Evolutionary conservation across 2,329 filamentous ascomycete species (phyloP).

Genomic region (Sporothrix sp.): DNA sequence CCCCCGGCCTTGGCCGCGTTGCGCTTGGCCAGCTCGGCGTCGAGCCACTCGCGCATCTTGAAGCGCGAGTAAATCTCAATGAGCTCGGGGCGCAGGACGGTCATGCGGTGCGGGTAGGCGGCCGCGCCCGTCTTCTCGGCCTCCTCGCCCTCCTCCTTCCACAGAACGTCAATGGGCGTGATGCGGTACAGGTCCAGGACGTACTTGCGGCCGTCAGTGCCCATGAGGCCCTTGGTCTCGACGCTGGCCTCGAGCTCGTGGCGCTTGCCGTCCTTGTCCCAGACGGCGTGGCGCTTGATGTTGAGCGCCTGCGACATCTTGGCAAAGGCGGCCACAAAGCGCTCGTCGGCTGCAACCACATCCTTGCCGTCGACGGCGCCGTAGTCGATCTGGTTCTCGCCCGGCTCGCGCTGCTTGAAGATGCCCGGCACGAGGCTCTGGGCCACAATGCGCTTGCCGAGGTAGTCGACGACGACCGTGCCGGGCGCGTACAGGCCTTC

Average conservation of each 20-base stretch:
- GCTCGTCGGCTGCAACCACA: constrained; percentile 79
- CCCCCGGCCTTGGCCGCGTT: constrained; percentile 30
- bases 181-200: constrained; percentile 94
- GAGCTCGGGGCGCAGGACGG: constrained; percentile 80
- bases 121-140: constrained; percentile 30
- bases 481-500: constrained; percentile 89
- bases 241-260: constrained; percentile 92
- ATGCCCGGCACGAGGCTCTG: constrained; percentile 98
- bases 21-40: constrained; percentile 61
- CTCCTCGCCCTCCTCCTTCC: constrained; percentile 66
- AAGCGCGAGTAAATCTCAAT: constrained; percentile 75
- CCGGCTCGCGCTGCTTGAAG: constrained; percentile 95
- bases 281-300: constrained; percentile 91
- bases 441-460: constrained; percentile 92
- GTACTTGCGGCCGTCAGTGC: constrained; percentile 93
- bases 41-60: constrained; percentile 84
- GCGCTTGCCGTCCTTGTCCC: constrained; percentile 89
- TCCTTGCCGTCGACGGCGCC: constrained; percentile 97
- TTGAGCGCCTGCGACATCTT: constrained; percentile 84
- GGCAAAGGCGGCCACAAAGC: constrained; percentile 74
- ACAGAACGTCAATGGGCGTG: constrained; percentile 80
- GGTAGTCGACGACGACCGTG: constrained; percentile 92
- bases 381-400: constrained; percentile 98
- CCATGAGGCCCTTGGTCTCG: constrained; percentile 94
- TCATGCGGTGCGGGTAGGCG: constrained; percentile 90